These are phyloP conservation scores for Komagataella ulmi DNA, from an alignment of 805 yeast species.

Conservation along the genomic window DNA sequence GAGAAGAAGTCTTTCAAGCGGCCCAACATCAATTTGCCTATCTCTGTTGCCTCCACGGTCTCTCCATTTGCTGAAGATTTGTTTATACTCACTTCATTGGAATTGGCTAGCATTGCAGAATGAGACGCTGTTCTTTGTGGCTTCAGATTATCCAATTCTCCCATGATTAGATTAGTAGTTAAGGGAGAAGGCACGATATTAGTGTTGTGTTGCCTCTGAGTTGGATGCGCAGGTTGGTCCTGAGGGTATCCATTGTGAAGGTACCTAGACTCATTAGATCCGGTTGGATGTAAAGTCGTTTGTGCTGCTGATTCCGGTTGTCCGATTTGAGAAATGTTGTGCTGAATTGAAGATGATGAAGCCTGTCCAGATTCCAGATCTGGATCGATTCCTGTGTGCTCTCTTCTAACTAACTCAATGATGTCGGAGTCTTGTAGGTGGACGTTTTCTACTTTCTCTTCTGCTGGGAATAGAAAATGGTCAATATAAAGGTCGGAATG, in stretches of 20 bases:
- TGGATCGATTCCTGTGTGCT: slow-evolving; percentile 1
- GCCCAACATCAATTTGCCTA: slow-evolving; percentile 1
- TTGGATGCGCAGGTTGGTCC: neutral
- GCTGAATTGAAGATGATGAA: neutral
- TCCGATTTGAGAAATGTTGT: neutral
- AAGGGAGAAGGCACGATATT: neutral
- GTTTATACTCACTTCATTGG: neutral
- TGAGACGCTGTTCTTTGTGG: neutral
- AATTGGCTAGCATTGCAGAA: neutral
- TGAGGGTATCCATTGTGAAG: neutral
- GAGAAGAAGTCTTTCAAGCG: slow-evolving; percentile 3
- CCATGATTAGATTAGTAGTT: slow-evolving; percentile 1
- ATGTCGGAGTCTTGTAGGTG: slow-evolving; percentile 21
- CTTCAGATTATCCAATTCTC: slow-evolving; percentile 2
- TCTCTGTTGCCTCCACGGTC: slow-evolving; percentile 1
- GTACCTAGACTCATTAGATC: neutral
- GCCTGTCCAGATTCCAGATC: neutral
- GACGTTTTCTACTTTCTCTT: slow-evolving; percentile 19
- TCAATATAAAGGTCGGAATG: slow-evolving; percentile 10
- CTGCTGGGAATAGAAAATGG: slow-evolving; percentile 20
- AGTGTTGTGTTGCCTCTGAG: neutral
- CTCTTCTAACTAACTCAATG: slow-evolving; percentile 12
- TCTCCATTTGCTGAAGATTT: slow-evolving; percentile 1
- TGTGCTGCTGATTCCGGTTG: neutral
- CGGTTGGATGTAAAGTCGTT: neutral